A percentile compares a stretch with the other conserved stretches of the same genome.
These are phyloP conservation scores for Boechera stricta DNA, from an alignment of 345 rosid species.

Conservation along the genomic window DNA sequence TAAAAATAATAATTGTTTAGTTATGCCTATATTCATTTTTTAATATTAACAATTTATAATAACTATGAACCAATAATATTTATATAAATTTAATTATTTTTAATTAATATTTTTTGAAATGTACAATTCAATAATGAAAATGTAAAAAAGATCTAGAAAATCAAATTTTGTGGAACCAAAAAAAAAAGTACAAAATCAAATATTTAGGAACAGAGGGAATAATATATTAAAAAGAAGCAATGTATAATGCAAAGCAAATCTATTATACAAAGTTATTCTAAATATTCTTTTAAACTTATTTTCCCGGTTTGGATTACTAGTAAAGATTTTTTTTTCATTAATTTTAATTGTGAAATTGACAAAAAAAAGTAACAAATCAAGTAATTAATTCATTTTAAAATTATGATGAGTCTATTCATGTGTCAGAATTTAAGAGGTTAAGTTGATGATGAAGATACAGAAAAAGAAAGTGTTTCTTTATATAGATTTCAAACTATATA, in stretches of 20 bases:
- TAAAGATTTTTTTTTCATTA: neutral
- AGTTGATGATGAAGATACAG: neutral
- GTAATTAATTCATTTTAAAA: neutral
- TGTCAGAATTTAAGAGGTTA: neutral
- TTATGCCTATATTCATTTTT: too few relatives aligned
- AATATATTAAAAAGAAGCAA: neutral
- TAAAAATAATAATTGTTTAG: too few relatives aligned
- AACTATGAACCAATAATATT: too few relatives aligned
- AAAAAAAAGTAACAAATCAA: neutral
- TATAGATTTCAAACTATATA: neutral
- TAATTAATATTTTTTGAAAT: too few relatives aligned
- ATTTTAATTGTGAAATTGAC: neutral
- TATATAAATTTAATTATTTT: too few relatives aligned
- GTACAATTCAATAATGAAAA: too few relatives aligned
- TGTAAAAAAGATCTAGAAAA: too few relatives aligned
- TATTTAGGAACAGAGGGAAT: neutral
- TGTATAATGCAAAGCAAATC: neutral
- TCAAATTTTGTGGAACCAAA: too few relatives aligned
- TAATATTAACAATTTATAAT: too few relatives aligned
- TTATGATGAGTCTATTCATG: neutral
- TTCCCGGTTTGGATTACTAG: neutral
- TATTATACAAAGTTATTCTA: neutral
- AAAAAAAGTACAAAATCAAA: too few relatives aligned
- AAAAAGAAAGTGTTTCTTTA: neutral
- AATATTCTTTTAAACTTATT: neutral